These are phyloP conservation scores for Ensete glaucum DNA, from an alignment of 176 grass and related monocot species.

Conservation along the genomic window DNA sequence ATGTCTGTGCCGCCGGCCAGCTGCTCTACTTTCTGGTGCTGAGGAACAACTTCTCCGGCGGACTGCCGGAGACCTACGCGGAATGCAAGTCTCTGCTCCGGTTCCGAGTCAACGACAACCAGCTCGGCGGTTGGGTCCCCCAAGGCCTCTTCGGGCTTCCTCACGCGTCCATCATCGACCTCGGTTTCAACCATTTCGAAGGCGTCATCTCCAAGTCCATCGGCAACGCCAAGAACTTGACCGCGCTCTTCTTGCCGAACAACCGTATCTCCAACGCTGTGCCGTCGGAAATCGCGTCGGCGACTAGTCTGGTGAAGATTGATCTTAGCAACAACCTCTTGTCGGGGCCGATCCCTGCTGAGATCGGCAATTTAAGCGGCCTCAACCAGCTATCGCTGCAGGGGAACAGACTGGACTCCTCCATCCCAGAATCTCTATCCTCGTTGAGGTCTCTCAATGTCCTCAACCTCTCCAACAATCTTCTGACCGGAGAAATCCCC, in stretches of 20 bases:
- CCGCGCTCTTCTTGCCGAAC: slow-evolving; percentile 54
- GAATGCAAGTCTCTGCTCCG: slow-evolving; percentile 50
- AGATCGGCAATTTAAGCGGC: slow-evolving; percentile 27
- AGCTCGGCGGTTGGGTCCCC: slow-evolving; percentile 47
- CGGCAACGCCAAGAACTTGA: slow-evolving; percentile 48
- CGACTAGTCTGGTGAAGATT: slow-evolving; percentile 47
- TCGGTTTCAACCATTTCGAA: slow-evolving; percentile 65
- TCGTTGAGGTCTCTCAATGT: slow-evolving; percentile 57
- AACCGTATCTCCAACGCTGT: slow-evolving; percentile 48
- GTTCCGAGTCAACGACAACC: slow-evolving; percentile 68
- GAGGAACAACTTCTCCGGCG: slow-evolving; percentile 60
- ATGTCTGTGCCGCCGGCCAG: slow-evolving; percentile 34
- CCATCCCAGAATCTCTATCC: slow-evolving; percentile 62
- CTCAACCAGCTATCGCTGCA: slow-evolving; percentile 89
- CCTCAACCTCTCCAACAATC: slow-evolving; percentile 78
- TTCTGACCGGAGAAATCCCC: slow-evolving; percentile 62
- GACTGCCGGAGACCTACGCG: slow-evolving; percentile 46
- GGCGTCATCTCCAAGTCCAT: slow-evolving; percentile 34
- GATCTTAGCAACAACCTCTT: slow-evolving; percentile 77
- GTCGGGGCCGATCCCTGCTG: slow-evolving; percentile 42
- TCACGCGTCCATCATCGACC: slow-evolving; percentile 65
- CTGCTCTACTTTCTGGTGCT: slow-evolving; percentile 81
- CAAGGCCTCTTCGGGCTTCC: slow-evolving; percentile 58
- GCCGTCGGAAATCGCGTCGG: slow-evolving; percentile 44
- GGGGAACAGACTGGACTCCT: slow-evolving; percentile 44